phyloP scores from a whole-genome alignment of 2,329 filamentous ascomycete species.

The Botrytis squamosa region DNA sequence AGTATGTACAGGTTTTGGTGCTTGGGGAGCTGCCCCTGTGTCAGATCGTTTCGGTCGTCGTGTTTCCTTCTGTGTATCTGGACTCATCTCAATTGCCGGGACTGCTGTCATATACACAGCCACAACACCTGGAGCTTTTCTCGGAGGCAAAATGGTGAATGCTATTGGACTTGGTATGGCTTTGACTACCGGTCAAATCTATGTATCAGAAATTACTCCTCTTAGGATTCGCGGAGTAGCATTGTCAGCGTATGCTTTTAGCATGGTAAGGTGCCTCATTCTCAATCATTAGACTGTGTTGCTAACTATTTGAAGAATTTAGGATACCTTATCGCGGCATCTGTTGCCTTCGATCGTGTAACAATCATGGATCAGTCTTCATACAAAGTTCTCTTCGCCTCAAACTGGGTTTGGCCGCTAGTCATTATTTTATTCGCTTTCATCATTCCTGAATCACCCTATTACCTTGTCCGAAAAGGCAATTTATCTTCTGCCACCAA shows the following conservation, averaged over 20 bases:
- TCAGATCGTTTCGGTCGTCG: background rate
- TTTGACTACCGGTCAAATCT: slow-evolving; percentile 11
- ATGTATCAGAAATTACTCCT: slow-evolving; percentile 10
- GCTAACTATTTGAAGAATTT: background rate
- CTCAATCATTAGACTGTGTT: background rate
- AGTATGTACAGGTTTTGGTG: slow-evolving; percentile 9
- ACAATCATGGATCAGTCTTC: slow-evolving; percentile 7
- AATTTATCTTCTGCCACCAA: background rate
- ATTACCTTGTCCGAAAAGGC: background rate
- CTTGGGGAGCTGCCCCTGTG: slow-evolving; percentile 10
- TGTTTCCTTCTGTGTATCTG: background rate
- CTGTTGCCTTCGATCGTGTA: slow-evolving; percentile 11
- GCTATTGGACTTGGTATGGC: slow-evolving; percentile 9
- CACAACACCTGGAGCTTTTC: background rate
- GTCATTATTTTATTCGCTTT: background rate
- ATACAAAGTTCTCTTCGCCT: slow-evolving; percentile 12
- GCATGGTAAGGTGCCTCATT: background rate
- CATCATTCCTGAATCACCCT: background rate
- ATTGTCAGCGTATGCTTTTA: slow-evolving; percentile 13
- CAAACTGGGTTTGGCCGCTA: slow-evolving; percentile 6
- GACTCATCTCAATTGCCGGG: background rate
- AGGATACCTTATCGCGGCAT: slow-evolving; percentile 11
- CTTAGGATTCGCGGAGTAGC: slow-evolving; percentile 11
- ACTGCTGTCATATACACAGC: background rate
- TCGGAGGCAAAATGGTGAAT: background rate